Evolutionary conservation across 768 basidiomycete genomes (phyloP).

Genomic region (Lyophyllum decastes): DNA sequence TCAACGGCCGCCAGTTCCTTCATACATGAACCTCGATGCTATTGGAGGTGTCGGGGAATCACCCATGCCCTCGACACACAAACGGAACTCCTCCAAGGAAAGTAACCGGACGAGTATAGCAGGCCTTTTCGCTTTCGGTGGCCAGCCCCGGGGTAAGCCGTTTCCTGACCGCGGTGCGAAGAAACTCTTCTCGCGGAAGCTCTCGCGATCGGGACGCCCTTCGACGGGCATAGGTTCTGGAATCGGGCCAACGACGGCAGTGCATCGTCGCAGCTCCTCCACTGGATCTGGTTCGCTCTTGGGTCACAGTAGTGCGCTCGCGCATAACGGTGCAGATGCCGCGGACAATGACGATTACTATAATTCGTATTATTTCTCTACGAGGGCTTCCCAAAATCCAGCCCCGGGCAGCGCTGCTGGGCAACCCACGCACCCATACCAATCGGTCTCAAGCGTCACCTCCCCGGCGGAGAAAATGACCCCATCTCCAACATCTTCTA

Average conservation of each 20-base stretch:
- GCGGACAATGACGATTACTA: conserved; percentile 48
- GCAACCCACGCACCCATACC: conserved; percentile 8
- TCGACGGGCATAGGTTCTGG: background rate
- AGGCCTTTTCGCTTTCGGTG: conserved; percentile 52
- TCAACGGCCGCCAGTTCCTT: conserved; percentile 34
- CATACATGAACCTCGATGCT: conserved; percentile 46
- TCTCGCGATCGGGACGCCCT: conserved; percentile 3
- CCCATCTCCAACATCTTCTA: conserved; percentile 20
- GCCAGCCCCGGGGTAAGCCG: conserved; percentile 16
- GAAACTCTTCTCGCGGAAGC: background rate
- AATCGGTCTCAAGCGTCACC: conserved; percentile 2
- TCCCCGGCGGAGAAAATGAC: background rate
- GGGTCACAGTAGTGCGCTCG: background rate
- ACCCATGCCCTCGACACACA: conserved; percentile 43
- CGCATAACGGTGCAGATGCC: background rate
- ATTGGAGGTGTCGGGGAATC: conserved; percentile 69
- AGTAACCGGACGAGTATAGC: conserved; percentile 52
- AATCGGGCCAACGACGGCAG: background rate
- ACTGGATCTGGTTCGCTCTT: conserved; percentile 15
- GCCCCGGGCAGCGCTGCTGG: background rate
- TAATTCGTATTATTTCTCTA: conserved; percentile 47
- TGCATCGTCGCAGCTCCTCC: conserved; percentile 18
- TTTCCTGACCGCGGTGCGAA: conserved; percentile 1
- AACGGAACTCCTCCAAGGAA: conserved; percentile 18
- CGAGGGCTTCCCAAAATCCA: background rate